Conservation (phyloP, 2,329 filamentous ascomycete genomes). For the Didymella exigua region DNA sequence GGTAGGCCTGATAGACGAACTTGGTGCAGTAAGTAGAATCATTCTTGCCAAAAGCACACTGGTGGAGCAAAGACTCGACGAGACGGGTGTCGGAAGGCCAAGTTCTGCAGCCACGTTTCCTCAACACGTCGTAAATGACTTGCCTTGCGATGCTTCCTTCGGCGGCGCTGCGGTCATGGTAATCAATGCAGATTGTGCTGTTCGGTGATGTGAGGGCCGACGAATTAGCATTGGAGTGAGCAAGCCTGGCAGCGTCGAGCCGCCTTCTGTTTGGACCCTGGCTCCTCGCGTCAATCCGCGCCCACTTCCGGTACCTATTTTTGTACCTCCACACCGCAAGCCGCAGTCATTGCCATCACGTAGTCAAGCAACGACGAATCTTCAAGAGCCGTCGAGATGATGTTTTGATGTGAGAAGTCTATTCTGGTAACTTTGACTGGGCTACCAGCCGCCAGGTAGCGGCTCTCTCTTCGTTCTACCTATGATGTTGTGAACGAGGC, state of each 20-base stretch:
- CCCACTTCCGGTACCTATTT: constrained; percentile 12
- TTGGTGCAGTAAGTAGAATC: constrained; percentile 14
- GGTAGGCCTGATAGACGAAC: constrained; percentile 19
- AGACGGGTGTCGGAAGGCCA: constrained; percentile 6
- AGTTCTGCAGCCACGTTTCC: constrained; percentile 6
- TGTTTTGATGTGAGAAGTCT: neutral
- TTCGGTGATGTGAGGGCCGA: constrained; percentile 8
- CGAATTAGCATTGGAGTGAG: constrained; percentile 5
- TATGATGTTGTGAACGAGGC: neutral
- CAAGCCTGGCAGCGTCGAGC: constrained; percentile 2
- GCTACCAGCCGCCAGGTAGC: constrained; percentile 4
- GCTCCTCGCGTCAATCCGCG: constrained; percentile 12
- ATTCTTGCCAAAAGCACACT: constrained; percentile 19
- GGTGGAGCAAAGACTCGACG: constrained; percentile 24
- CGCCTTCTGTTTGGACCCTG: constrained; percentile 2
- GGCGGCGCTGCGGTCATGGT: constrained; percentile 11
- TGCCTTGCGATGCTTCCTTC: neutral
- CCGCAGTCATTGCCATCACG: constrained; percentile 5
- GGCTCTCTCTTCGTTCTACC: neutral
- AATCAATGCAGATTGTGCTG: constrained; percentile 4
- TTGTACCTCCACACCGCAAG: constrained; percentile 14
- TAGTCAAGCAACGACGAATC: constrained; percentile 1
- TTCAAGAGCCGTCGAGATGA: constrained; percentile 2
- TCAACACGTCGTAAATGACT: neutral
- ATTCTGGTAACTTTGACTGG: neutral